A percentile compares a stretch with the other conserved stretches of the same genome.
phyloP scores from a whole-genome alignment of 1,284 basidiomycete genomes.

The Salmacisia buchloeana region DNA sequence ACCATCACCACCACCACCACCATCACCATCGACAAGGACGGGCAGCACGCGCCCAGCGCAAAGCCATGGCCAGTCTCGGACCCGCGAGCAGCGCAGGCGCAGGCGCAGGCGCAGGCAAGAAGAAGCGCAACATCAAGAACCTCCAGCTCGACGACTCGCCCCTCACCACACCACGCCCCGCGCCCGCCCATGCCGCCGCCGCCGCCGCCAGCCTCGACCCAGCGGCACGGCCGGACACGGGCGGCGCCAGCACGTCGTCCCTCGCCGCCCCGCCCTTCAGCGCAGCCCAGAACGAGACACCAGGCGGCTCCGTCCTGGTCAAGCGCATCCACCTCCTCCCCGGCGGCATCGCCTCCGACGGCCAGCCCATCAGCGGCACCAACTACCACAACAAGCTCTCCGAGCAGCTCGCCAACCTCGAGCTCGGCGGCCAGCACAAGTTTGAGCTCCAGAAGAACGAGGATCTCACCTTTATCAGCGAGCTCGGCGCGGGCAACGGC shows the following conservation, averaged over 20 bases:
- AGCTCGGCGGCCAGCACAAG: conserved; percentile 49
- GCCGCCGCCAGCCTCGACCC: neutral
- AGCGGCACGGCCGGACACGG: neutral
- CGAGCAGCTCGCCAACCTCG: conserved; percentile 50
- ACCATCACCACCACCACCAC: too few species aligned
- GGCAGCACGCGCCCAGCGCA: too few species aligned
- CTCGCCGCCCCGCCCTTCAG: conserved; percentile 11
- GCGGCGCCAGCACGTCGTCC: neutral
- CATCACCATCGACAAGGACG: too few species aligned
- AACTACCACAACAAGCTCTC: conserved; percentile 39
- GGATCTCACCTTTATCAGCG: conserved; percentile 64
- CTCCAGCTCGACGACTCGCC: conserved; percentile 38
- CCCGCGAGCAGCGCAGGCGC: neutral
- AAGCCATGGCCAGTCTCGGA: too few species aligned
- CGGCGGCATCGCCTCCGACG: neutral
- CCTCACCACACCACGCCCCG: conserved; percentile 17
- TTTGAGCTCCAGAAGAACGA: conserved; percentile 51
- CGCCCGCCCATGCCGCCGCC: neutral
- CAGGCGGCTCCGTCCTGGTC: conserved; percentile 20
- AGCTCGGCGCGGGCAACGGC: conserved; percentile 94
- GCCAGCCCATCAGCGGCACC: conserved; percentile 25
- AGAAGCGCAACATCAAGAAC: conserved; percentile 50
- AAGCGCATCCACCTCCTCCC: conserved; percentile 1
- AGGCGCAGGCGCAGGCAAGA: conserved; percentile 19
- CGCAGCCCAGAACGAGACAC: conserved; percentile 11